phyloP scores from a whole-genome alignment of 345 rosid genomes.

The Populus davidiana region DNA sequence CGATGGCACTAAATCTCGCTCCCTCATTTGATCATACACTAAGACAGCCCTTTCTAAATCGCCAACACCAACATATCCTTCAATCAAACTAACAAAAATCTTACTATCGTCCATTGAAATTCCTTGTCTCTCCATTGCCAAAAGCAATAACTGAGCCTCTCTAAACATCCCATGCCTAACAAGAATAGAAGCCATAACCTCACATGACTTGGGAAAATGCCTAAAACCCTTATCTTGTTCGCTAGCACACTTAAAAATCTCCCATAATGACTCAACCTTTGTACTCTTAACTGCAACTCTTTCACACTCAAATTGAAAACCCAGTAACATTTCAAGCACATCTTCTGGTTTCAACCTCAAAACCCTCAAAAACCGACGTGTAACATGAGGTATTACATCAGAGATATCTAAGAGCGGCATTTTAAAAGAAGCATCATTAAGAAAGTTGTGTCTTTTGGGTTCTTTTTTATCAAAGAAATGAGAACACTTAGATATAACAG shows the following conservation, averaged over 20 bases:
- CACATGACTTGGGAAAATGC: constrained; percentile 51
- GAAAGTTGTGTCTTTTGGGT: constrained; percentile 18
- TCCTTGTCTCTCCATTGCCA: constrained; percentile 43
- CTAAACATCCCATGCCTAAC: constrained; percentile 49
- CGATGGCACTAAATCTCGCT: constrained; percentile 40
- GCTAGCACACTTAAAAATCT: constrained; percentile 49
- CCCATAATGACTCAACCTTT: constrained; percentile 67
- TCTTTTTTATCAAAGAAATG: constrained; percentile 10
- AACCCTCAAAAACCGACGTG: constrained; percentile 53
- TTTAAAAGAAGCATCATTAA: constrained; percentile 36
- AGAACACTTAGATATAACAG: constrained; percentile 29
- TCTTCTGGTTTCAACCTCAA: constrained; percentile 45
- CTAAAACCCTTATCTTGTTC: constrained; percentile 44
- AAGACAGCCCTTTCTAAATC: constrained; percentile 53
- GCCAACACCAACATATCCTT: constrained; percentile 39
- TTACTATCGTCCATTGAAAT: constrained; percentile 37
- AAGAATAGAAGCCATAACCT: constrained; percentile 61
- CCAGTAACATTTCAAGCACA: constrained; percentile 54
- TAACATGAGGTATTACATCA: constrained; percentile 51
- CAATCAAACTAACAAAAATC: constrained; percentile 46
- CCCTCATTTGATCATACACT: constrained; percentile 51
- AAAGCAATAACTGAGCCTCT: constrained; percentile 55
- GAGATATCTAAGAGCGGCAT: constrained; percentile 53
- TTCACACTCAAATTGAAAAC: constrained; percentile 41
- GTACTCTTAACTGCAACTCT: constrained; percentile 30